Conservation (phyloP, 2,329 filamentous ascomycete species). For the Fusarium humuli region DNA sequence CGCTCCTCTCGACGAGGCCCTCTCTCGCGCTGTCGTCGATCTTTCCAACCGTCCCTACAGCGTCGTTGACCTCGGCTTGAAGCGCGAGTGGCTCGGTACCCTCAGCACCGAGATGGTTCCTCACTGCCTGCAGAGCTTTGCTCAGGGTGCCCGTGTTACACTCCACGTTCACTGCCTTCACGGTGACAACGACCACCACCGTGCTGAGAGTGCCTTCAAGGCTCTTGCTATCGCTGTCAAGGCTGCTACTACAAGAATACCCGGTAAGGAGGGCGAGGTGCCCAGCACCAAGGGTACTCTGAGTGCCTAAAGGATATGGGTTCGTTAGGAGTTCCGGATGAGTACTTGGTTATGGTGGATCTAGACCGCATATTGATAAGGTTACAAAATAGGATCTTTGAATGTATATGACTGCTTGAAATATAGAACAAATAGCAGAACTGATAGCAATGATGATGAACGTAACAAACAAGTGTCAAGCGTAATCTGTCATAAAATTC, state of each 20-base stretch:
- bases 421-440: neutral
- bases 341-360: slow-evolving; percentile 25
- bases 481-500: neutral
- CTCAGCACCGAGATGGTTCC: slow-evolving; percentile 97
- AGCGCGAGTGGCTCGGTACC: slow-evolving; percentile 92
- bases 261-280: slow-evolving; percentile 89
- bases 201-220: slow-evolving; percentile 97
- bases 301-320: slow-evolving; percentile 59
- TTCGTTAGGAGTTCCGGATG: slow-evolving; percentile 41
- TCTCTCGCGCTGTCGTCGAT: slow-evolving; percentile 93
- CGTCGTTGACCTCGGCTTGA: slow-evolving; percentile 85
- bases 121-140: slow-evolving; percentile 94
- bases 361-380: slow-evolving; percentile 18
- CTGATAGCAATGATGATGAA: neutral
- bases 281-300: slow-evolving; percentile 96
- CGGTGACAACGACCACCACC: slow-evolving; percentile 94
- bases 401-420: neutral
- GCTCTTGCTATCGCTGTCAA: slow-evolving; percentile 88
- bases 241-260: slow-evolving; percentile 78
- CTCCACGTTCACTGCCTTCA: slow-evolving; percentile 93
- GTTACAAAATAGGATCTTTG: neutral
- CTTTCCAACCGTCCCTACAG: slow-evolving; percentile 90
- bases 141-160: slow-evolving; percentile 89
- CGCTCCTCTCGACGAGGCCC: slow-evolving; percentile 92
- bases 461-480: too few species aligned